Base-by-base conservation (phyloP, 2,329 filamentous ascomycete species). In the Plectosphaerella cucumerina region DNA sequence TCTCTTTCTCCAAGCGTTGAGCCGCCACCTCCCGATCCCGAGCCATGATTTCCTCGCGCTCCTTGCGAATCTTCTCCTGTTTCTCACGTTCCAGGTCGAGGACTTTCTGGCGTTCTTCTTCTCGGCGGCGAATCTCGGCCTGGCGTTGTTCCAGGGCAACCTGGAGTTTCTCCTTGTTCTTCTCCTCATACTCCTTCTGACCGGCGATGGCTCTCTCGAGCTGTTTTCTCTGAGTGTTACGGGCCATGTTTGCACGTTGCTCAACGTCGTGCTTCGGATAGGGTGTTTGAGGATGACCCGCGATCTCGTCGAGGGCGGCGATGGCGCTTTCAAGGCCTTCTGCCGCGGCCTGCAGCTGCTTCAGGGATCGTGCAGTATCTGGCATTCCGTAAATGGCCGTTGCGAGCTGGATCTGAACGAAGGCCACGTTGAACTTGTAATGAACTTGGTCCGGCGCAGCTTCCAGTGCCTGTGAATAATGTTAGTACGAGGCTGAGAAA, bases 401-500 rank as follows among this genome's bases (percentile, higher is more conserved):
- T 18, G 93, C 93, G 50, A 97, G 85, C 67, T 97, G 92, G 56
- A 96, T 95, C 65, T 97, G 94, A 23, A 97, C 90, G 64, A 97
- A 99, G 1, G 94, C 94, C 23, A 99, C 89, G 63, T 99, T 99
- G 80, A 99, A 99, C 67, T 94, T 90, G 68, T 94, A 90, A 69
- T 96, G 90, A 26, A 92, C 79, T 61, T 96, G 90, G 5, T 94
- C 88, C 0, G 91, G 89, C 1, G 89, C 85, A 50, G 88, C 81
- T 50, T 84, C 81, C 17, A 96, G 81, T 22, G 93, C 90, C 81
- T 87, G 31, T 6, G 20, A 5, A 42, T 10, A 20, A 11, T 18
- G 60, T 68, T 56, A 70, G 56, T 43, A 50, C 46, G 11, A 43
- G 2, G 47, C 26, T 23, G 18, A 20, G 45, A 34, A 22, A 15